Conservation (phyloP, 768 basidiomycete genomes). For the Phylloporus rhodoxanthus region DNA sequence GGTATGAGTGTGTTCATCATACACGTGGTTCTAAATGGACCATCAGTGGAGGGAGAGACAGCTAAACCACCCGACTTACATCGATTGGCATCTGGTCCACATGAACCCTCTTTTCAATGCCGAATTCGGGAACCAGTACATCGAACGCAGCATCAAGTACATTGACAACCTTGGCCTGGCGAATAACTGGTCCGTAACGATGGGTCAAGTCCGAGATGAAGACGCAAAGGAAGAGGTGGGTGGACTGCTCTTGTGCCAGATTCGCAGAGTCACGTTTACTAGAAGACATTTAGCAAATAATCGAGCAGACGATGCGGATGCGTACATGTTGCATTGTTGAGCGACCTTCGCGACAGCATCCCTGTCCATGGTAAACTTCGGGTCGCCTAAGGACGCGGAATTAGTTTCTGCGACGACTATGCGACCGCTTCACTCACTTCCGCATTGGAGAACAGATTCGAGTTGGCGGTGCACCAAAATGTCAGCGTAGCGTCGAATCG, state of each 20-base stretch:
- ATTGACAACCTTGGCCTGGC: constrained; percentile 90
- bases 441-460: constrained; percentile 77
- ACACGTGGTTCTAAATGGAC: constrained; percentile 76
- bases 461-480: constrained; percentile 94
- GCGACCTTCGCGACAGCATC: constrained; percentile 97
- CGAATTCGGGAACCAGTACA: constrained; percentile 92
- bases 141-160: constrained; percentile 99
- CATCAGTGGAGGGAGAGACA: constrained; percentile 13
- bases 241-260: constrained; percentile 94
- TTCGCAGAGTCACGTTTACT: constrained; percentile 89
- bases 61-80: constrained; percentile 40
- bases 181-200: constrained; percentile 91
- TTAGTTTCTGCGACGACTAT: constrained; percentile 2
- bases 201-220: constrained; percentile 91
- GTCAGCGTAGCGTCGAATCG: constrained; percentile 91
- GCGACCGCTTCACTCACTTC: constrained; percentile 38
- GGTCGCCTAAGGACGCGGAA: constrained; percentile 43
- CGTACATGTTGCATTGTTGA: constrained; percentile 95
- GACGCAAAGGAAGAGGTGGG: constrained; percentile 91
- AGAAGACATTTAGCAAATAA: constrained; percentile 11
- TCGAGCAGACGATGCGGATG: constrained; percentile 6
- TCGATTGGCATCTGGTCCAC: constrained; percentile 99
- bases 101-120: constrained; percentile 98
- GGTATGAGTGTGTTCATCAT: constrained; percentile 89
- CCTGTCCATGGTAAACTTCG: constrained; percentile 95